Evolutionary conservation across 495 filamentous ascomycete genomes (phyloP), one percentile per base, ranked within the genome.

Genomic region (Cercophora newfieldiana): DNA sequence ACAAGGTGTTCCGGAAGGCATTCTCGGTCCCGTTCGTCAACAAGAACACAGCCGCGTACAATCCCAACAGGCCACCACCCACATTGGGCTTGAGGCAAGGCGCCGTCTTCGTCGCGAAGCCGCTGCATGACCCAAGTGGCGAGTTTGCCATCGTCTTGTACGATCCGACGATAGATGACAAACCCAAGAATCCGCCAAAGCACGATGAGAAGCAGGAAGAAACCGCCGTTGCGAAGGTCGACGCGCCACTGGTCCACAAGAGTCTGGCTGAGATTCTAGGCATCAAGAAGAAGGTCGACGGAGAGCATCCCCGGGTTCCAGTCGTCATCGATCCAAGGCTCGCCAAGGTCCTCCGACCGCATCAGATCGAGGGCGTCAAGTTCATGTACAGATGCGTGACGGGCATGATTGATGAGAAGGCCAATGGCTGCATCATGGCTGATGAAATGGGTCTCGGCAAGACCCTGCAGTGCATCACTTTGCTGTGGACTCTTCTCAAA

Each of bases 381-480:
- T 99, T 99, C 72, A 87, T 99, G 80, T 99, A 98, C 76, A 84
- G 86, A 59, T 96, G 91, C 75, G 92, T 93, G 21, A 98, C 94
- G 25, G 95, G 95, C 6, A 83, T 98, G 85, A 88, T 98, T 68
- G 95, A 99, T 73, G 85, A 89, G 50, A 95, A 93, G 63, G 96
- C 96, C 24, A 91, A 97, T 78, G 95, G 95, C 0, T 98, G 95
- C 74, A 99, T 99, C 74, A 99, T 99, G 95, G 95, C 95, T 68
- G 95, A 99, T 74, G 95, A 97, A 71, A 99, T 99, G 95, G 95
- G 95, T 51, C 78, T 99, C 31, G 95, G 95, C 53, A 99, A 99
- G 80, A 99, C 95, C 14, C 83, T 96, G 1, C 80, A 85, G 68
- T 86, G 82, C 72, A 86, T 86, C 63, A 84, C 80, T 18, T 81